Percentiles rank a stretch among this genome's conserved stretches.
Evolutionary conservation across 108 stramenopile species (phyloP).

Genomic region (Skeletonema tropicum): DNA sequence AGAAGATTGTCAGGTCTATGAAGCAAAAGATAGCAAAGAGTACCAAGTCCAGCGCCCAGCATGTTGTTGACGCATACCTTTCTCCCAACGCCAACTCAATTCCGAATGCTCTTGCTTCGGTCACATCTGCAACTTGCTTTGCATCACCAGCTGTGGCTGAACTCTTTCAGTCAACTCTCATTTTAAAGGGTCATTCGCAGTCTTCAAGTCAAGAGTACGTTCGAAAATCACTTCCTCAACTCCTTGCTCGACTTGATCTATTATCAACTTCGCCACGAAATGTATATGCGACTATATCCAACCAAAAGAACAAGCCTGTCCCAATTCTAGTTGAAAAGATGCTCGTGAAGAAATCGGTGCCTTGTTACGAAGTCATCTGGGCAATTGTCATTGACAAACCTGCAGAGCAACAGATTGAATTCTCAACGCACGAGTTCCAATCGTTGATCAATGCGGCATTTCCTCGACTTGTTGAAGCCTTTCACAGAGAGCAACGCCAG

Average conservation of each 20-base stretch:
- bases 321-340: constrained; percentile 54
- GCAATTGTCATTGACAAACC: constrained; percentile 50
- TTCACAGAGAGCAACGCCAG: constrained; percentile 38
- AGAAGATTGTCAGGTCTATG: constrained; percentile 50
- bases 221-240: constrained; percentile 45
- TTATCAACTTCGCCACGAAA: constrained; percentile 38
- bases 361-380: constrained; percentile 69
- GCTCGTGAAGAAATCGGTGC: constrained; percentile 37
- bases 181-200: constrained; percentile 64
- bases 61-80: constrained; percentile 56
- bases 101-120: constrained; percentile 40
- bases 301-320: constrained; percentile 48
- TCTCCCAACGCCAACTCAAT: constrained; percentile 70
- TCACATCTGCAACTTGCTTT: constrained; percentile 35
- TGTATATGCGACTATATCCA: constrained; percentile 25
- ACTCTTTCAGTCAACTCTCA: constrained; percentile 45
- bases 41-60: no score
- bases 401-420: constrained; percentile 35
- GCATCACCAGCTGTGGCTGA: constrained; percentile 39
- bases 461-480: constrained; percentile 57
- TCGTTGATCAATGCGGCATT: constrained; percentile 51
- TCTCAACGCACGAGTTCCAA: constrained; percentile 65
- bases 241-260: constrained; percentile 65
- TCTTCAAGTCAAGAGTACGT: constrained; percentile 62
- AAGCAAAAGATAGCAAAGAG: constrained; percentile 62